These are phyloP conservation scores for Rhazya stricta DNA, from an alignment of 257 asterid genomes.

Conservation along the genomic window DNA sequence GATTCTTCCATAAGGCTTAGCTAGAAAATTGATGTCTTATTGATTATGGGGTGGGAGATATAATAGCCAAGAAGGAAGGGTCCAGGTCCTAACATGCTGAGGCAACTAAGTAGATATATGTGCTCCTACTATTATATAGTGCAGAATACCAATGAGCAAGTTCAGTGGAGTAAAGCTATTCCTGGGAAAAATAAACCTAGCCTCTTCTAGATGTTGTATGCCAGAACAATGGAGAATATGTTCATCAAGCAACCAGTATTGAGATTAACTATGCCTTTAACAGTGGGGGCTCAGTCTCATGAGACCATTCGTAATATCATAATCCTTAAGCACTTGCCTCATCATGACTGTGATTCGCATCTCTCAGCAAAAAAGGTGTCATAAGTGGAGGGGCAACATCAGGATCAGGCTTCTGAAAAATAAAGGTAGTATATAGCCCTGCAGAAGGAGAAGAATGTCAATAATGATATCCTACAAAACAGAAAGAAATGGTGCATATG, in stretches of 20 bases:
- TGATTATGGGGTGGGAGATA: not conserved
- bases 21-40: not conserved
- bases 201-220: not conserved
- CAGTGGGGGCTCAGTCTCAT: constrained; percentile 8
- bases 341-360: constrained; percentile 52
- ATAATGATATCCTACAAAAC: not conserved
- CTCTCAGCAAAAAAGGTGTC: constrained; percentile 62
- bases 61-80: not conserved
- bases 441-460: constrained; percentile 20
- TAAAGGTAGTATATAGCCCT: constrained; percentile 86
- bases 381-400: constrained; percentile 83
- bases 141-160: not conserved
- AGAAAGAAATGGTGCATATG: not conserved
- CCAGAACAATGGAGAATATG: not conserved
- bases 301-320: constrained; percentile 21
- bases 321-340: constrained; percentile 57
- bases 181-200: not conserved
- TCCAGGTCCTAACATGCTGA: not conserved
- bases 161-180: not conserved
- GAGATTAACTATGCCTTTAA: constrained; percentile 7
- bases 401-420: constrained; percentile 91
- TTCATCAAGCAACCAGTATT: not conserved
- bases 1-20: not conserved
- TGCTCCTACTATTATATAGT: too few species aligned
- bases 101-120: not conserved